Evolutionary conservation across 2,329 filamentous ascomycete genomes (phyloP), one percentile per base, ranked within the genome.

Genomic region (Sordariomycetes sp.): DNA sequence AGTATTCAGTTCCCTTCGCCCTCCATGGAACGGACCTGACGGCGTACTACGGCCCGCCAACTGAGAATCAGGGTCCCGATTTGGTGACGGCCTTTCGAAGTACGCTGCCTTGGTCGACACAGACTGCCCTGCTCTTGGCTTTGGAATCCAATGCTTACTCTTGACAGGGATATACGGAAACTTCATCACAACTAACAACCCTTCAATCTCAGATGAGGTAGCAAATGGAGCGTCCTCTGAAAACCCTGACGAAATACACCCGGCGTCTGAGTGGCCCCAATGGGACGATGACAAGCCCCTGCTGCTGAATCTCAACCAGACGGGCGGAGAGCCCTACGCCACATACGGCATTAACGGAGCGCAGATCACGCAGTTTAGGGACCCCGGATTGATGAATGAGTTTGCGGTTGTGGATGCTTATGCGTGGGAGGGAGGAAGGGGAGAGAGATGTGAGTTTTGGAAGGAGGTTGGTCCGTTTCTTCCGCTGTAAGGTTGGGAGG

Each of bases 401-500:
- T 70, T 80, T 59, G 65, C 63, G 0, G 54, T 79, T 32, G 73
- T 71, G 6, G 66, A 77, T 63, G 76, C 71, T 1, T 72, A 69
- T 59, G 66, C 65, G 2, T 79, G 77, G 77, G 78, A 80, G 59
- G 76, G 70, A 1, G 74, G 73, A 0, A 66, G 78, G 22, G 77
- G 78, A 0, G 61, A 62, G 37, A 67, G 77, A 57, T 79, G 77
- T 61, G 71, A 73, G 28, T 73, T 78, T 53, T 79, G 76, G 77
- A 57, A 32, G 18, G 11, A n/a, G 20, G 52, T 52, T 6, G 24
- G 55, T 18, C 55, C 55, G 7, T 57, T 35, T 28, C 18, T 57
- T 6, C 55, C 55, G 20, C 52, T 32, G 20, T 54, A 25, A 24
- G 28, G 28, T 32, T 32, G 28, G 28, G 28, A 32, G 28, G 28